Evolutionary conservation across 805 yeast species (phyloP), one percentile per base, ranked within the genome.

Genomic region (Grigorovia transvaalensis): DNA sequence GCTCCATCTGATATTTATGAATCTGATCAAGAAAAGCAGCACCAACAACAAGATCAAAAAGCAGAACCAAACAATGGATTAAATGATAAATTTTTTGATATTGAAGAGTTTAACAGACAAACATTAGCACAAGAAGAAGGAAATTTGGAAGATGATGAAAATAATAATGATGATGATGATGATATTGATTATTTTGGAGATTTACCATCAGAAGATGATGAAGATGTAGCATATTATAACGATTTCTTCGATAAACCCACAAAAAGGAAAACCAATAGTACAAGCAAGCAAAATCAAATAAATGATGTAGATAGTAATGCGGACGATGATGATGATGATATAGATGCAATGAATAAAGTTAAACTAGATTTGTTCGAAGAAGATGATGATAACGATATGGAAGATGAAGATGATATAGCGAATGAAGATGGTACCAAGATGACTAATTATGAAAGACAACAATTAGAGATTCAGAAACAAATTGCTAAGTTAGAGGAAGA

Each of bases 381-480:
- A 8, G 71, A 64, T 4, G 71, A 64, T 4, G 70, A 62, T 17
- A 73, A 68, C n/a, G 59, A 57, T 8, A 60, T 54, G 12, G 53
- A 62, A 12, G 58, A 58, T 9, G 66, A 59, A 15, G 53, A 54
- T 2, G 59, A 59, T 29, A 53, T 51, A 23, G 40, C 19, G 4
- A 54, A 69, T 50, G 72, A 71, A 38, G 50, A 50, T 4, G 56
- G 50, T 12, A 50, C 56, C 15, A 57, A 61, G 23, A 68, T 88
- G 52, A 87, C 96, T 0, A 78, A 88, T 4, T 88, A 80, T 64
- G 95, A 91, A 68, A 84, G 78, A 58, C 95, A 88, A 65, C 97
- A 91, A 67, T 73, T 74, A 50, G 80, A 79, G 54, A 73, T 93
- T 27, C 86, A 83, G 60, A 75, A 77, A 40, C 95, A 93, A 68